Percentiles rank a stretch among this genome's conserved stretches.
These are phyloP conservation scores for Dendrobium catenatum DNA, from an alignment of 106 monocot species.

Conservation along the genomic window DNA sequence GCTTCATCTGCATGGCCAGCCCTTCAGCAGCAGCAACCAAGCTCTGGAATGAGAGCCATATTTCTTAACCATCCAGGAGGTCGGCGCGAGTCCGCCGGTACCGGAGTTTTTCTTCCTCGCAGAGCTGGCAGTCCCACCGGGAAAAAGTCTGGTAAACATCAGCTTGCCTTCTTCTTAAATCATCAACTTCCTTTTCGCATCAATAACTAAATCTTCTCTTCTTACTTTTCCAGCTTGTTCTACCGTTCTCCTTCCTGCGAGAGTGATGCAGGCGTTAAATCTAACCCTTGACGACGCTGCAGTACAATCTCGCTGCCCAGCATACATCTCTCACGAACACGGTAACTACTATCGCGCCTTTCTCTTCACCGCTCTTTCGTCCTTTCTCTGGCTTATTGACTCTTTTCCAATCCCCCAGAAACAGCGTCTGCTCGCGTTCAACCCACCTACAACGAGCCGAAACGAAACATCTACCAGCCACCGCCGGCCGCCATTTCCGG, in stretches of 20 bases:
- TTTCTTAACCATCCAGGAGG: slow-evolving; percentile 28
- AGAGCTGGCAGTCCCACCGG: slow-evolving; percentile 13
- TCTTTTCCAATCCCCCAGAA: neutral
- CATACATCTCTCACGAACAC: slow-evolving; percentile 24
- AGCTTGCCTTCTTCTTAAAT: too few relatives aligned
- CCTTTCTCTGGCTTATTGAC: neutral
- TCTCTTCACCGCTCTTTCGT: neutral
- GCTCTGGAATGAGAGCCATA: slow-evolving; percentile 48
- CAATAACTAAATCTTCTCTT: neutral
- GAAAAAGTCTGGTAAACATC: slow-evolving; percentile 39
- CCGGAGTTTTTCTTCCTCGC: slow-evolving; percentile 73
- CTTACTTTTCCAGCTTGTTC: slow-evolving; percentile 32
- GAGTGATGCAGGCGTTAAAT: slow-evolving; percentile 65
- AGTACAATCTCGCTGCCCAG: slow-evolving; percentile 12
- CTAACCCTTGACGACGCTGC: slow-evolving; percentile 34
- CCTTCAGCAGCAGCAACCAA: slow-evolving; percentile 3
- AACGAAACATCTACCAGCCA: neutral
- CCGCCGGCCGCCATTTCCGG: neutral
- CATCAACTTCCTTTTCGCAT: neutral
- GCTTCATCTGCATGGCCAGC: slow-evolving; percentile 20
- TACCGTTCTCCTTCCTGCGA: slow-evolving; percentile 57
- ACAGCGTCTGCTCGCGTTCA: too few relatives aligned
- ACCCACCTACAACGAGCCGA: neutral
- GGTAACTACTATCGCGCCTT: slow-evolving; percentile 15
- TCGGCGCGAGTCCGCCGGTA: slow-evolving; percentile 46